Conservation (phyloP, 2,329 filamentous ascomycete species). For the Blumeriella jaapii region DNA sequence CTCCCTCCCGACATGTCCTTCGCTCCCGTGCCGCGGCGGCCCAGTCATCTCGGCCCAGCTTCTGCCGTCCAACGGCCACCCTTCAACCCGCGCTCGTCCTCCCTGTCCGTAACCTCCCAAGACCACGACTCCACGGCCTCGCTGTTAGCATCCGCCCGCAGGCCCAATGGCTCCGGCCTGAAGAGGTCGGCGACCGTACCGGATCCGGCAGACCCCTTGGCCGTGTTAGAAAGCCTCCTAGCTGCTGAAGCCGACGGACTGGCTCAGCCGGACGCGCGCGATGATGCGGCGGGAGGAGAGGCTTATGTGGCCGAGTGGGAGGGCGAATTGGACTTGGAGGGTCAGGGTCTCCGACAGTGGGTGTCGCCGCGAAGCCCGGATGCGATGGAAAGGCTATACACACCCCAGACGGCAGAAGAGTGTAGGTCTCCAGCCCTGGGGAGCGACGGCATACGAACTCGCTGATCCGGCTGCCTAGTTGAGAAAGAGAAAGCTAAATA, state of each 20-base stretch:
- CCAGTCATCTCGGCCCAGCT: constrained; percentile 57
- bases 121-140: constrained; percentile 73
- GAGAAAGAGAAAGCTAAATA: constrained; percentile 75
- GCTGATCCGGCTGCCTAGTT: constrained; percentile 36
- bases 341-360: constrained; percentile 57
- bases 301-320: constrained; percentile 31
- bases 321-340: constrained; percentile 66
- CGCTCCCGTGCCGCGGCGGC: constrained; percentile 59
- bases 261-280: too few relatives aligned
- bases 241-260: constrained; percentile 21
- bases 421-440: constrained; percentile 43
- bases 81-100: constrained; percentile 61
- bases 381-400: constrained; percentile 29
- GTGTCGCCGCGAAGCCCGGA: constrained; percentile 7
- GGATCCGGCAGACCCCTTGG: constrained; percentile 56
- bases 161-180: constrained; percentile 54
- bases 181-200: constrained; percentile 43
- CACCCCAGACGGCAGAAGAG: constrained; percentile 55
- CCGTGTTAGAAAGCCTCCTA: constrained; percentile 44
- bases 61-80: constrained; percentile 57
- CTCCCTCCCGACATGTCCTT: constrained; percentile 55
- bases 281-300: too few relatives aligned
- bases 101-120: constrained; percentile 64
- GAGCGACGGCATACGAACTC: constrained; percentile 3
- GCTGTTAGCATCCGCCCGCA: constrained; percentile 52